Evolutionary conservation across 352 stramenopile genomes (phyloP), one percentile per base, ranked within the genome.

Genomic region (Pythium angustatum): DNA sequence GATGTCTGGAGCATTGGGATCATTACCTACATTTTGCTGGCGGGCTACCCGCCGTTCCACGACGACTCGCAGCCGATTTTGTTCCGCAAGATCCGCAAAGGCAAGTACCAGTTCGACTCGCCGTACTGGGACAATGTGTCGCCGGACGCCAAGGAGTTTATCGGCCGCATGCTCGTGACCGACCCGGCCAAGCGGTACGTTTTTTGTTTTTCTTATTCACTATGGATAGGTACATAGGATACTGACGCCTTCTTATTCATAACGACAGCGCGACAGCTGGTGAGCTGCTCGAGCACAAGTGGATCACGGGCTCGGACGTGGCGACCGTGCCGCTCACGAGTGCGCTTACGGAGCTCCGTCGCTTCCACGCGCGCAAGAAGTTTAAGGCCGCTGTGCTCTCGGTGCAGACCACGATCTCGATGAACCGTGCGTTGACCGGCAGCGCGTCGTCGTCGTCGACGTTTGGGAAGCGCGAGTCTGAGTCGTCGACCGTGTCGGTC

Each of bases 101-200:
- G 89, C 43, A 89, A 96, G 61, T 98, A 96, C 72, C 78, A 98
- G 77, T 98, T 98, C 63, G 92, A 98, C 62, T 91, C 90, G n/a
- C 93, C 97, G 17, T 98, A 98, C 74, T 98, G 94, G 94, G 87
- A 93, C 66, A 79, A 96, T 60, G 87, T 98, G 11, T 97, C 87
- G 26, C 88, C 95, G 36, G 79, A 97, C 55, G 96, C 91, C 48
- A 98, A 98, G 71, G 92, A 98, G 47, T 94, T 97, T 66, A 96
- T 97, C 61, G 75, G 68, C 24, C 77, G 80, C 49, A 94, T 97
- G 79, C 70, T 97, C 17, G 75, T 94, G 14, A 81, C 95, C 11
- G 73, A 96, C 51, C 88, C 88, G 19, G 78, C 79, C n/a, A 69
- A 95, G 28, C 77, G 88, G 70, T 88, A 64, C 52, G 72, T 56